Percentiles rank a stretch among this genome's conserved stretches.
Conservation (phyloP, 306 rosid genomes). For the Chamaecrista fasciculata region DNA sequence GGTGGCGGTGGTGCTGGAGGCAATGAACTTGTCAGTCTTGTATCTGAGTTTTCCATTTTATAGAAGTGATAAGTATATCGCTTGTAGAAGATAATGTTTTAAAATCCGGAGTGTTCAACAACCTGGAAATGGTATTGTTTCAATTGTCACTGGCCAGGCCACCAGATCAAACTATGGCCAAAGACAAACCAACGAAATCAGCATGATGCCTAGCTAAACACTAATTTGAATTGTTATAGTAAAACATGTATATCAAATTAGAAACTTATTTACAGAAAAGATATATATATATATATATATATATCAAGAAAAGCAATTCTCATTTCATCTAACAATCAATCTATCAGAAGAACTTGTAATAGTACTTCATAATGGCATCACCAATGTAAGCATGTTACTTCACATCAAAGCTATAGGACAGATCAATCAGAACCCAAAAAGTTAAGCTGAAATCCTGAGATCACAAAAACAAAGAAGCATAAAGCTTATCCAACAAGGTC, state of each 20-base stretch:
- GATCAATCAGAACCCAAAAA: background rate
- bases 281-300: no score
- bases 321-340: slow-evolving; percentile 11
- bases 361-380: background rate
- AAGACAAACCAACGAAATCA: slow-evolving; percentile 29
- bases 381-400: background rate
- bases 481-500: background rate
- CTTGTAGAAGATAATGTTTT: slow-evolving; percentile 26
- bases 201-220: slow-evolving; percentile 35
- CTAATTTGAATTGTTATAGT: slow-evolving; percentile 18
- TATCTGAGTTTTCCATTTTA: slow-evolving; percentile 60
- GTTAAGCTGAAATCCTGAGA: background rate
- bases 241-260: background rate
- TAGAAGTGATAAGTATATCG: slow-evolving; percentile 33
- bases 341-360: background rate
- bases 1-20: slow-evolving; percentile 31
- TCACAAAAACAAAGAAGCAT: background rate
- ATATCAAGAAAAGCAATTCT: slow-evolving; percentile 15
- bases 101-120: slow-evolving; percentile 33
- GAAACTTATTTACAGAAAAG: slow-evolving; percentile 2
- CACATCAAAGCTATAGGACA: background rate
- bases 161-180: slow-evolving; percentile 25
- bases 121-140: slow-evolving; percentile 31
- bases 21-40: slow-evolving; percentile 37
- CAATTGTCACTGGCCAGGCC: slow-evolving; percentile 36